Evolutionary conservation across 2,329 filamentous ascomycete genomes (phyloP).

Genomic region (Sporothrix luriei): DNA sequence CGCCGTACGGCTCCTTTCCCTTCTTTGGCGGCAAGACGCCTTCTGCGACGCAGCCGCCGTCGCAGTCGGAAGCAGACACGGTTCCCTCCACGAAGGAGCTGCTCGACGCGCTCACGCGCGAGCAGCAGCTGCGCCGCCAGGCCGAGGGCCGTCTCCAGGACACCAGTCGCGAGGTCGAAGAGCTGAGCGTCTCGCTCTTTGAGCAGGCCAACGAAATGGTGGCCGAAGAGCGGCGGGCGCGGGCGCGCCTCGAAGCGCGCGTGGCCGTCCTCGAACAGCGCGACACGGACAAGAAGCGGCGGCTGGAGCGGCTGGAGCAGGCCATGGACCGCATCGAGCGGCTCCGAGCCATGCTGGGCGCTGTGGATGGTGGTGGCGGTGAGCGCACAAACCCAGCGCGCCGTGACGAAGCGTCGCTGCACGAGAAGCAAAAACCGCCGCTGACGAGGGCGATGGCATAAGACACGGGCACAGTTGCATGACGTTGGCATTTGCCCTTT

Average conservation of each 20-base stretch:
- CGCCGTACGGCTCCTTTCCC: conserved; percentile 28
- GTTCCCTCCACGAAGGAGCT: conserved; percentile 52
- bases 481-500: background rate
- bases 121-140: conserved; percentile 66
- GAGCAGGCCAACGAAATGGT: conserved; percentile 89
- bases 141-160: conserved; percentile 69
- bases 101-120: conserved; percentile 64
- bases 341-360: conserved; percentile 62
- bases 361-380: background rate
- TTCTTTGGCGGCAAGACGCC: conserved; percentile 23
- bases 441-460: background rate
- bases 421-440: conserved; percentile 19
- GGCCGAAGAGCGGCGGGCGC: conserved; percentile 69
- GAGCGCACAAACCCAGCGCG: background rate
- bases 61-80: conserved; percentile 23
- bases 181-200: conserved; percentile 74
- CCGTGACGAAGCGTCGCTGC: background rate
- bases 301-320: conserved; percentile 71
- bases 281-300: conserved; percentile 68
- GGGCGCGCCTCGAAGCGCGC: conserved; percentile 71
- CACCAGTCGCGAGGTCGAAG: conserved; percentile 74
- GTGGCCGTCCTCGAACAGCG: conserved; percentile 68
- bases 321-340: conserved; percentile 72
- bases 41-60: conserved; percentile 30
- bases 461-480: background rate